Evolutionary conservation across 2,329 filamentous ascomycete species (phyloP), one percentile per base, ranked within the genome.

Genomic region (Dactylella cylindrospora): DNA sequence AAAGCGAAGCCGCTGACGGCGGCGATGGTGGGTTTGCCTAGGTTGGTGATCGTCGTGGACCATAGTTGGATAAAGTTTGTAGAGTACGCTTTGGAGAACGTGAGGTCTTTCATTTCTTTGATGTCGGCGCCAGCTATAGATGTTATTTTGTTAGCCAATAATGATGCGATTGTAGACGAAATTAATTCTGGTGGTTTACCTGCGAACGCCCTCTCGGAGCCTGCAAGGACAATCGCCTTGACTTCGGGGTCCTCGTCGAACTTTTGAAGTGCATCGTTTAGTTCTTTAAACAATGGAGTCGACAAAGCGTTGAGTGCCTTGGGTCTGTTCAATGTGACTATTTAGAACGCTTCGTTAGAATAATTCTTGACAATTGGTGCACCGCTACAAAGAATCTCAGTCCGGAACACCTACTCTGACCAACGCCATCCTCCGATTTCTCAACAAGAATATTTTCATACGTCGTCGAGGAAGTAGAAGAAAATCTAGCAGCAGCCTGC

Each of bases 91-190:
- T 85, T 78, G 65, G 87, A 82, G 76, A 98, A 98, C 51, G 85
- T 90, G 31, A 96, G 82, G 62, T 89, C 84, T 23, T 89, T 87
- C 93, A 98, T 98, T 76, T 98, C 93, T 75, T 97, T 97, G 78
- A 98, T 98, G 74, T 98, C 93, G 64, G 93, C 93, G 45, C 93
- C 93, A 36, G 93, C 91, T 72, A 70, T 47, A 29, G 36, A 23
- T 35, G 31, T 38, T 28, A 12, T 13, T 26, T 13, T 43, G 8
- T 25, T 7, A 28, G 15, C 5, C 17, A n/a, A 23, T 13, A 22
- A n/a, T 7, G 4, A 6, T 19, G 9, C 20, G 8, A 17, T 4
- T 36, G 7, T 20, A 12, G 6, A 35, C 12, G 44, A 29, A 19
- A 33, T 39, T 60, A 25, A 20, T 29, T 2, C 1, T 12, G 8